Evolutionary conservation across 2,329 filamentous ascomycete species (phyloP), one percentile per base, ranked within the genome.

Genomic region (Exophiala sp.): DNA sequence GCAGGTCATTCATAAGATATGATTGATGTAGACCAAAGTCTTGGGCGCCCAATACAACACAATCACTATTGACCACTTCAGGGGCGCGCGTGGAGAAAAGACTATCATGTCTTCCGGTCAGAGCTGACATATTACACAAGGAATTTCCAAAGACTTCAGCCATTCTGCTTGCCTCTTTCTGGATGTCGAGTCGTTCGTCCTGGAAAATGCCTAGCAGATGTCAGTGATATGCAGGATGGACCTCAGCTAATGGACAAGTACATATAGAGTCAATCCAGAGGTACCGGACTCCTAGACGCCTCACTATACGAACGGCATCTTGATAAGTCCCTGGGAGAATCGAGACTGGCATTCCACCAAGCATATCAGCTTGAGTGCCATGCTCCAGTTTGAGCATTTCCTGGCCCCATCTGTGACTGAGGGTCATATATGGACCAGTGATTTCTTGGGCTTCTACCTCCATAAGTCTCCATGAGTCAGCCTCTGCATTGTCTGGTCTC

Each of bases 231-330:
- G 22, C 8, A 40, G 18, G 23, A 16, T 16, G 14, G 14, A 6
- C 7, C 8, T 11, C 11, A 19, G 11, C 3, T 19, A 5, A 30
- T 10, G 9, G 19, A 34, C 11, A 40, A 16, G 4, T 61, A 44
- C 61, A 63, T 14, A 63, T 46, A 8, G 57, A 59, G 41, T 64
- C 62, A 14, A 63, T 60, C 62, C 62, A 64, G 13, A 64, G 41
- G 42, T 60, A 63, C 10, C 50, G 32, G 16, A 63, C 27, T 1
- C 53, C 50, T 21, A 56, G 30, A 22, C 40, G 34, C 39, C 48
- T 39, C 11, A 49, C 51, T 9, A 62, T 50, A 6, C 16, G n/a
- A 8, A 64, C 53, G 16, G 60, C 62, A 40, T 64, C 62, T 42
- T 53, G 53, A 43, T 62, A 63, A 9, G 60, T 63, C 16, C 46